Conservation (phyloP, 495 filamentous ascomycete genomes). For the Trichoderma virens region DNA sequence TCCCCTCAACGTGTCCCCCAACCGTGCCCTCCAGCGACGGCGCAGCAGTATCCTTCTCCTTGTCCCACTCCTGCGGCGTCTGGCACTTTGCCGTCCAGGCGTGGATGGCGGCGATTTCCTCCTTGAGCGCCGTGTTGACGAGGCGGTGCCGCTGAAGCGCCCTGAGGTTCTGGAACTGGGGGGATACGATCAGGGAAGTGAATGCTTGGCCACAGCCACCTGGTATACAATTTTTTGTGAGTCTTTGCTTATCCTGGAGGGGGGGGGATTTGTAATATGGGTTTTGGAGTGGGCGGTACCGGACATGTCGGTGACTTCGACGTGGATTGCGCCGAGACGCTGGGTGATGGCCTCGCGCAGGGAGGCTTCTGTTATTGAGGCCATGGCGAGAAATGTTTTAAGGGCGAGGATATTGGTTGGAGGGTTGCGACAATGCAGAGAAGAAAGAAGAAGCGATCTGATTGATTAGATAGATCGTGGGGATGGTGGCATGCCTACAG, state of each 20-base stretch:
- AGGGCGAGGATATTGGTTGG: not conserved
- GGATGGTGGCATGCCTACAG: not conserved
- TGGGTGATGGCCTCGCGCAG: slow-evolving; percentile 62
- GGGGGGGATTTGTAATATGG: slow-evolving; percentile 5
- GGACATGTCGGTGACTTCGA: slow-evolving; percentile 88
- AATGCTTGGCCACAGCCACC: slow-evolving; percentile 95
- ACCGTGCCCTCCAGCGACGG: slow-evolving; percentile 37
- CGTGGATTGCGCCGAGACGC: slow-evolving; percentile 70
- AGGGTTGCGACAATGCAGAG: not conserved
- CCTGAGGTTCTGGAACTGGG: slow-evolving; percentile 77
- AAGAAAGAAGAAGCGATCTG: not conserved
- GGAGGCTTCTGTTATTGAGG: slow-evolving; percentile 15
- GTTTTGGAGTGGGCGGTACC: slow-evolving; percentile 45
- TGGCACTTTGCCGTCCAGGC: slow-evolving; percentile 98
- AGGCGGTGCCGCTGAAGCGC: slow-evolving; percentile 81
- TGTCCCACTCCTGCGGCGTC: slow-evolving; percentile 90
- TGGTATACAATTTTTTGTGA: slow-evolving; percentile 25
- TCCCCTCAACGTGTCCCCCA: slow-evolving; percentile 33
- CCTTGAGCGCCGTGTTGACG: slow-evolving; percentile 79
- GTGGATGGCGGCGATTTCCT: slow-evolving; percentile 92
- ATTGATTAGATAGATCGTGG: slow-evolving; percentile 12
- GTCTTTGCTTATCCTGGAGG: not conserved
- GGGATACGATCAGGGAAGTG: slow-evolving; percentile 84
- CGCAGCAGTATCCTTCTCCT: slow-evolving; percentile 42
- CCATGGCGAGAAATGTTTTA: not conserved